A percentile compares a stretch with the other conserved stretches of the same genome.
Conservation (phyloP, 768 basidiomycete species). For the Atractiella rhizophila region DNA sequence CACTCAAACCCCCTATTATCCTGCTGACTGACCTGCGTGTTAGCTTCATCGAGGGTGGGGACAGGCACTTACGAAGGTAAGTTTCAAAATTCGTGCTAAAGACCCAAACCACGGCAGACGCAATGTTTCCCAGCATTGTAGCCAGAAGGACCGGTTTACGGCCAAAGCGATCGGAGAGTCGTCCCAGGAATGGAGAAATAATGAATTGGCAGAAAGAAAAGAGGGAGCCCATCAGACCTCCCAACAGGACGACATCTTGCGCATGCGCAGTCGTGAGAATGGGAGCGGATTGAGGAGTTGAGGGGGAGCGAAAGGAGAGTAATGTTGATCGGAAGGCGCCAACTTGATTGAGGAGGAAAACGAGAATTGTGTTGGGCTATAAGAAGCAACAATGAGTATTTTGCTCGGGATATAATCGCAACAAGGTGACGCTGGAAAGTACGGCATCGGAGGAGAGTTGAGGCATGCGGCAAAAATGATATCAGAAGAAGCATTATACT, state of each 20-base stretch:
- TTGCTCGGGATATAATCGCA: too few species aligned
- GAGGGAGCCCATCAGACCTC: slow-evolving; percentile 76
- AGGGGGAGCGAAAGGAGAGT: slow-evolving; percentile 35
- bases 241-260: slow-evolving; percentile 85
- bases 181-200: slow-evolving; percentile 55
- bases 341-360: slow-evolving; percentile 47
- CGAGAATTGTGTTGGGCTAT: slow-evolving; percentile 42
- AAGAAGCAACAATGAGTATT: too few species aligned
- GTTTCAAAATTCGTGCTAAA: background rate
- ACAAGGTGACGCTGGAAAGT: too few species aligned
- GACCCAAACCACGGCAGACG: slow-evolving; percentile 60
- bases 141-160: slow-evolving; percentile 55
- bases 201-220: slow-evolving; percentile 75
- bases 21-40: slow-evolving; percentile 56
- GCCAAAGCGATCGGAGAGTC: slow-evolving; percentile 70
- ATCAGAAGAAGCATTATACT: too few species aligned
- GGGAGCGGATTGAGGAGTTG: slow-evolving; percentile 22
- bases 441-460: too few species aligned
- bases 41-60: background rate
- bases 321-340: slow-evolving; percentile 38
- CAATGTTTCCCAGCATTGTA: slow-evolving; percentile 78
- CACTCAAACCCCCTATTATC: slow-evolving; percentile 72
- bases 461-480: too few species aligned
- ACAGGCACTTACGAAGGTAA: background rate
- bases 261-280: slow-evolving; percentile 30